Base-by-base conservation (phyloP, 2,329 filamentous ascomycete species). In the Aspergillus ochraceus region DNA sequence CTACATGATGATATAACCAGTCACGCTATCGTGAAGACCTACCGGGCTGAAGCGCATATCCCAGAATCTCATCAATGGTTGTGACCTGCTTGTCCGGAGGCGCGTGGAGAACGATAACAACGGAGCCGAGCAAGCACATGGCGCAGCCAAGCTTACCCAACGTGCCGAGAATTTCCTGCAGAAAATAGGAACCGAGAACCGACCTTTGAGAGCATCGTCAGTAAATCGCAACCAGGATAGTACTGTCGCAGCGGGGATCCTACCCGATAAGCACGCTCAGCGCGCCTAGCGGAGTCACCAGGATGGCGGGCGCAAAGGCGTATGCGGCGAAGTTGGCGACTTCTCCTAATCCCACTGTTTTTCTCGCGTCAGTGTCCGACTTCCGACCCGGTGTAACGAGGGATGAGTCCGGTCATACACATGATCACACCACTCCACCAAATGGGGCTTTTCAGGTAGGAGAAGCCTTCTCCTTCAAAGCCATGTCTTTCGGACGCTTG, bases 281-380 rank as follows among this genome's bases (percentile, higher is more conserved):
- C 58, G 95, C 95, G 62, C 95, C 95, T 24, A 99, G 82, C 26
- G 95, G 95, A 5, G 95, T 99, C 46, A 99, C 95, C 55, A 99
- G 84, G 77, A 99, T 99, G n/a, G 95, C 96, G 46, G 95, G 95
- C 66, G 95, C 95, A 78, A 98, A 99, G 8, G 95, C 95, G 75
- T 99, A 99, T 63, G 95, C 95, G 54, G 93, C 93, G 75, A 99
- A 99, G 78, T 99, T 99, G 79, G 92, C 96, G 60, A 97, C 82
- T 79, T 99, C 95, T 72, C 95, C 95, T 49, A 96, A 79, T 61
- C 92, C 90, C 86, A 99, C 92, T 96, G 60, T 53, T 19, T 19
- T 49, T 59, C 49, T 70, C 24, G 59, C 61, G 73, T 76, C 63
- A 69, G 59, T 32, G 46, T 36, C 52, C 36, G 52, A 47, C 45